phyloP scores from a whole-genome alignment of 2,329 filamentous ascomycete species.

The Hymenoscyphus fructigenus region DNA sequence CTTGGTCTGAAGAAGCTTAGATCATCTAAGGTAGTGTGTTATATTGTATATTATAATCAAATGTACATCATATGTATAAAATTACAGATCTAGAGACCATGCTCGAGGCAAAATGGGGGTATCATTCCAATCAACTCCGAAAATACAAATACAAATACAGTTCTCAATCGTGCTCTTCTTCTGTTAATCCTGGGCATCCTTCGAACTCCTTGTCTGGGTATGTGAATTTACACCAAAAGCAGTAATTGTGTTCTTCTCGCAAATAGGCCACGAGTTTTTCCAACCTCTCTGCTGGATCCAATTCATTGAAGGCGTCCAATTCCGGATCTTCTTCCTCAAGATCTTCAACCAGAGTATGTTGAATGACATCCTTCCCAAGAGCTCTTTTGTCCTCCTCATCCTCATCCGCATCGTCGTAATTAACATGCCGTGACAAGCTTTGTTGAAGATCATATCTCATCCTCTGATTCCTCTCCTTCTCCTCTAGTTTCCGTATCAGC shows the following conservation, averaged over 20 bases:
- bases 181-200: slow-evolving; percentile 81
- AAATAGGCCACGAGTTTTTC: slow-evolving; percentile 66
- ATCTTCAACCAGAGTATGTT: slow-evolving; percentile 63
- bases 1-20: slow-evolving; percentile 18
- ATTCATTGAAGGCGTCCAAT: slow-evolving; percentile 73
- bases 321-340: slow-evolving; percentile 78
- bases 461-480: slow-evolving; percentile 65
- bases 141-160: slow-evolving; percentile 2
- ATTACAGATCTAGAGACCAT: not conserved
- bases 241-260: slow-evolving; percentile 73
- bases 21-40: slow-evolving; percentile 1
- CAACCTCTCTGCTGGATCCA: slow-evolving; percentile 67
- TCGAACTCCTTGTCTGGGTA: slow-evolving; percentile 77
- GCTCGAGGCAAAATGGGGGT: not conserved
- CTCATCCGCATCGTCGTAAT: slow-evolving; percentile 66
- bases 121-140: slow-evolving; percentile 4
- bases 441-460: slow-evolving; percentile 67
- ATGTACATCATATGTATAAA: not conserved
- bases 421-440: slow-evolving; percentile 61
- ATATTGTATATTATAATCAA: slow-evolving; percentile 1
- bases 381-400: slow-evolving; percentile 72
- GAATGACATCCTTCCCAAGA: slow-evolving; percentile 55
- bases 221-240: slow-evolving; percentile 91
- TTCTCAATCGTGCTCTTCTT: slow-evolving; percentile 75
- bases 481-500: slow-evolving; percentile 66